phyloP scores from a whole-genome alignment of 305 asterid species.

The Coffea humblotiana region DNA sequence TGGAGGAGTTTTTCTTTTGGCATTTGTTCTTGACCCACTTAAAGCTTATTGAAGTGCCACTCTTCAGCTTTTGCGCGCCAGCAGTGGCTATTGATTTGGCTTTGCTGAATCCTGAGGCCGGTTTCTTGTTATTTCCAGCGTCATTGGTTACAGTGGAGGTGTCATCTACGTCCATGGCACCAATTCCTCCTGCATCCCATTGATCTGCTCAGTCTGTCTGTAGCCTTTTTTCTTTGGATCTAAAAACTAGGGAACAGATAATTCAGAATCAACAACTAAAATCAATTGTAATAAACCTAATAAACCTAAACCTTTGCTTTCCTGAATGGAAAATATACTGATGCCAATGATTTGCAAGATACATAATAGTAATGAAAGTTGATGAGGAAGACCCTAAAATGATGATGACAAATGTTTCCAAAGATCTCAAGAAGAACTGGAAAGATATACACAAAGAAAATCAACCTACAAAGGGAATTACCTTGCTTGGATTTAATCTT shows the following conservation, averaged over 20 bases:
- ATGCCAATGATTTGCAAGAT: not conserved
- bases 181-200: conserved; percentile 90
- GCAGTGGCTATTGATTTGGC: conserved; percentile 60
- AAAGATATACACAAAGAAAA: not conserved
- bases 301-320: too few relatives aligned
- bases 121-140: conserved; percentile 37
- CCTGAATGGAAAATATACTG: too few relatives aligned
- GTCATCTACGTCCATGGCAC: conserved; percentile 51
- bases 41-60: conserved; percentile 38
- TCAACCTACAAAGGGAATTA: not conserved
- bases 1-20: conserved; percentile 49
- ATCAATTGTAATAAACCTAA: too few relatives aligned
- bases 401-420: not conserved
- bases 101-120: conserved; percentile 54
- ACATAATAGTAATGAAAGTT: not conserved
- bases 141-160: conserved; percentile 41
- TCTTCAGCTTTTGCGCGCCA: conserved; percentile 64
- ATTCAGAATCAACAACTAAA: too few relatives aligned
- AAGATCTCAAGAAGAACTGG: not conserved
- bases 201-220: conserved; percentile 80
- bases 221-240: conserved; percentile 43
- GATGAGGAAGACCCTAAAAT: not conserved
- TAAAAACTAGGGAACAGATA: not conserved
- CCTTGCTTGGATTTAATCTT: conserved; percentile 1
- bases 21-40: conserved; percentile 74